Base-by-base conservation (phyloP, 108 stramenopile species). In the Discostella stelligeroides region DNA sequence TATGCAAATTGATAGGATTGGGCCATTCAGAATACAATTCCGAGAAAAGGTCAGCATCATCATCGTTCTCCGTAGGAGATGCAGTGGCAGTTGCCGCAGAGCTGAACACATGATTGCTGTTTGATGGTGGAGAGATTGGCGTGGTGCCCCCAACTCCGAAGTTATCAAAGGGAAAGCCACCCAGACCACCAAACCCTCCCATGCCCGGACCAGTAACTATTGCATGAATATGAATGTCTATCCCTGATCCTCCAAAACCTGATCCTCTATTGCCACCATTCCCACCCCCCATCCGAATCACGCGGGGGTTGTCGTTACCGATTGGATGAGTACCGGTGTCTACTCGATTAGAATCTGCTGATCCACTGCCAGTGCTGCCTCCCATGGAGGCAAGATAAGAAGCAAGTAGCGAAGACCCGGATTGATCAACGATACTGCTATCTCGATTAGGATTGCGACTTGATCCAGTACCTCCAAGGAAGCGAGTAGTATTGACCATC, bases 191-290 rank as follows among this genome's bases (percentile, higher is more conserved):
- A 40, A 47, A 15, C 11, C 62, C 41, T 28, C 41, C 46, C 70
- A 82, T 82, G 20, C 85, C 85, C 0, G 90, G 90, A 25, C 87
- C 84, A 21, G 89, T 93, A 3, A 93, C 95, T 63, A 93, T 82
- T 4, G 92, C 95, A 63, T 96, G 95, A 38, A 96, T 93, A 53
- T 96, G 95, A 85, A 96, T 93, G 60, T 95, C 95, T 64, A 92
- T 90, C 2, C 90, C 90, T 13, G 85, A 76, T 14, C 38, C 57
- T 9, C 58, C 73, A 13, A 85, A 30, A 15, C 84, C 76, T 28
- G 42, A 11, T 13, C 61, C 18, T 46, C 54, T 43, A 53, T 60
- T 43, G 34, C 14, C 66, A 18, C 46, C 81, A 3, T 53, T 51
- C 24, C 66, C 73, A 38, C 60, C 70, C 13, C 70, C 79, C 55